Evolutionary conservation across 2,329 filamentous ascomycete species (phyloP).

Genomic region (Acrocalymma vagum): DNA sequence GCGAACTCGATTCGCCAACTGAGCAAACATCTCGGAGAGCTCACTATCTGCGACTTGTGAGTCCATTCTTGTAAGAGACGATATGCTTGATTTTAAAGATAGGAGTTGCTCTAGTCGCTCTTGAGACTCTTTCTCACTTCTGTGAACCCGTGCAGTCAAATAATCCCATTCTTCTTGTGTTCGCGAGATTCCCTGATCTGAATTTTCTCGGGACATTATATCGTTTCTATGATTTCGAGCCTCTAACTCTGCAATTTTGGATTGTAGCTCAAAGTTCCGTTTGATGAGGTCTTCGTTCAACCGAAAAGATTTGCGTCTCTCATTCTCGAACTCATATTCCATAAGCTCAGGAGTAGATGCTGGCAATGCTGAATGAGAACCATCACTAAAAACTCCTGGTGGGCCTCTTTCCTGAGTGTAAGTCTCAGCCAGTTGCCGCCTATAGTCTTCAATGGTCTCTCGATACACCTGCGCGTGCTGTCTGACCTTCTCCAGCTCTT

Average conservation of each 20-base stretch:
- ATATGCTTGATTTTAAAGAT: conserved; percentile 76
- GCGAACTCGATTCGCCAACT: conserved; percentile 72
- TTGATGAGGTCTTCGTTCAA: conserved; percentile 24
- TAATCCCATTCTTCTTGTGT: conserved; percentile 35
- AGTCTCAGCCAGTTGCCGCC: conserved; percentile 20
- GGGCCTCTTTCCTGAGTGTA: conserved; percentile 9
- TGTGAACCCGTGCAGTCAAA: conserved; percentile 37
- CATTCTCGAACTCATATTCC: conserved; percentile 12
- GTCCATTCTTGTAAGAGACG: conserved; percentile 69
- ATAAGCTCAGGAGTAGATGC: conserved; percentile 5
- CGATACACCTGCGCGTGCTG: conserved; percentile 26
- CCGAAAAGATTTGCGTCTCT: conserved; percentile 8
- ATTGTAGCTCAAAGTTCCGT: conserved; percentile 33
- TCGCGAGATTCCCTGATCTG: conserved; percentile 9
- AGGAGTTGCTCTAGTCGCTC: conserved; percentile 67
- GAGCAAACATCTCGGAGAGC: conserved; percentile 68
- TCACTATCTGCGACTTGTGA: conserved; percentile 72
- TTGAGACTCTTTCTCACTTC: conserved; percentile 64
- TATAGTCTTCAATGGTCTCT: conserved; percentile 27
- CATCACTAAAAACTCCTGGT: conserved; percentile 5
- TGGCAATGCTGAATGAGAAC: conserved; percentile 11
- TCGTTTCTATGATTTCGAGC: conserved; percentile 31
- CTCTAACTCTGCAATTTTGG: conserved; percentile 32
- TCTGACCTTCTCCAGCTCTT: conserved; percentile 35
- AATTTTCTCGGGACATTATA: conserved; percentile 14